A percentile compares a stretch with the other conserved stretches of the same genome.
phyloP scores from a whole-genome alignment of 2,329 filamentous ascomycete species.

The Calonectria crousiana region DNA sequence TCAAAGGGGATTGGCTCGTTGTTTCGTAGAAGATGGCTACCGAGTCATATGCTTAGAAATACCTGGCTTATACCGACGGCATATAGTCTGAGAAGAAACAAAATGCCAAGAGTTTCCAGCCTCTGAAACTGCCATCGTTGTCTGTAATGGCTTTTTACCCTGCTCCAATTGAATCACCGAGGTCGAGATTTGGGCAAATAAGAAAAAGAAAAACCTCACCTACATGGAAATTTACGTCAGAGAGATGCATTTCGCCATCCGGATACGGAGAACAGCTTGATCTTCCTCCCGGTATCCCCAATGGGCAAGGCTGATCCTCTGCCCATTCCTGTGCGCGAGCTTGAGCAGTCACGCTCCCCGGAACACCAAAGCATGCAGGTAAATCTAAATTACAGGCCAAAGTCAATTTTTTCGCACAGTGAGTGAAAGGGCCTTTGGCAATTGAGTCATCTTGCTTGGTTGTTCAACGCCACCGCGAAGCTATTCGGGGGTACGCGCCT shows the following conservation, averaged over 20 bases:
- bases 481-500: background rate
- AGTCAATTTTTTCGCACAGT: background rate
- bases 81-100: background rate
- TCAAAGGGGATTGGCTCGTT: too few species aligned
- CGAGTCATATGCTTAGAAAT: background rate
- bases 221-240: background rate
- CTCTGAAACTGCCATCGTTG: background rate
- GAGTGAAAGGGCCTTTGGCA: background rate
- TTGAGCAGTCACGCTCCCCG: background rate
- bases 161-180: background rate
- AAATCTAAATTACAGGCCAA: background rate
- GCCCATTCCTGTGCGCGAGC: background rate
- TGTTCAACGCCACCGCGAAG: background rate
- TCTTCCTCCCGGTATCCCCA: background rate
- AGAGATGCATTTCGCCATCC: background rate
- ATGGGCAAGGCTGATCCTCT: background rate
- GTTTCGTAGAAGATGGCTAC: background rate
- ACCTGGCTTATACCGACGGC: background rate
- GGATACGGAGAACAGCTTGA: background rate
- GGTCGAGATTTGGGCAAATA: background rate
- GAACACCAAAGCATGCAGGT: background rate
- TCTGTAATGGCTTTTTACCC: background rate
- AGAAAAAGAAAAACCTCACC: background rate
- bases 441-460: background rate
- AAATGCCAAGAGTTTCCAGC: background rate